Evolutionary conservation across 2,329 filamentous ascomycete species (phyloP).

Genomic region (Nigrospora oryzae): DNA sequence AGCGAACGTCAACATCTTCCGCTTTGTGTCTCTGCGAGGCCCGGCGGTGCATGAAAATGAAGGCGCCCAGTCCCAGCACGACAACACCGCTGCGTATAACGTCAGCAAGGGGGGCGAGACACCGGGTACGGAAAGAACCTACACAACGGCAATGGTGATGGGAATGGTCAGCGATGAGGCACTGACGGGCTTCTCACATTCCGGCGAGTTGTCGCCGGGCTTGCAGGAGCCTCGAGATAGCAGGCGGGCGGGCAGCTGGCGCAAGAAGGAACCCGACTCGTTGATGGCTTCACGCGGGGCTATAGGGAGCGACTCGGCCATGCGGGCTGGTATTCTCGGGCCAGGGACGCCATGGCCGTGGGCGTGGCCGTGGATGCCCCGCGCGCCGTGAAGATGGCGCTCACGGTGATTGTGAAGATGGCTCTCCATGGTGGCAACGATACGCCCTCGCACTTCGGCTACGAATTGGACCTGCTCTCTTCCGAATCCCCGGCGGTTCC

Average conservation of each 20-base stretch:
- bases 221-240: conserved; percentile 2
- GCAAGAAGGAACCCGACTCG: neutral
- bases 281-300: no score
- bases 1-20: conserved; percentile 80
- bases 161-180: conserved; percentile 43
- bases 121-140: conserved; percentile 29
- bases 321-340: conserved; percentile 8
- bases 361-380: conserved; percentile 15
- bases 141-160: conserved; percentile 63
- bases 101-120: neutral
- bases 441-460: conserved; percentile 10
- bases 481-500: no score
- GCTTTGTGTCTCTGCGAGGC: conserved; percentile 60
- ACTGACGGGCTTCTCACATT: conserved; percentile 53
- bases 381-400: conserved; percentile 6
- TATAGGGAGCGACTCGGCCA: conserved; percentile 1
- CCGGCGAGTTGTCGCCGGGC: conserved; percentile 22
- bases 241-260: neutral
- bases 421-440: conserved; percentile 5
- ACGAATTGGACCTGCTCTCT: no score
- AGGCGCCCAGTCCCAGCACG: conserved; percentile 52
- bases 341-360: conserved; percentile 14
- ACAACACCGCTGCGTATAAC: conserved; percentile 60
- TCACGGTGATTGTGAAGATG: conserved; percentile 3
- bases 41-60: conserved; percentile 73